Evolutionary conservation across 495 filamentous ascomycete genomes (phyloP).

Genomic region (Sordaria brevicollis): DNA sequence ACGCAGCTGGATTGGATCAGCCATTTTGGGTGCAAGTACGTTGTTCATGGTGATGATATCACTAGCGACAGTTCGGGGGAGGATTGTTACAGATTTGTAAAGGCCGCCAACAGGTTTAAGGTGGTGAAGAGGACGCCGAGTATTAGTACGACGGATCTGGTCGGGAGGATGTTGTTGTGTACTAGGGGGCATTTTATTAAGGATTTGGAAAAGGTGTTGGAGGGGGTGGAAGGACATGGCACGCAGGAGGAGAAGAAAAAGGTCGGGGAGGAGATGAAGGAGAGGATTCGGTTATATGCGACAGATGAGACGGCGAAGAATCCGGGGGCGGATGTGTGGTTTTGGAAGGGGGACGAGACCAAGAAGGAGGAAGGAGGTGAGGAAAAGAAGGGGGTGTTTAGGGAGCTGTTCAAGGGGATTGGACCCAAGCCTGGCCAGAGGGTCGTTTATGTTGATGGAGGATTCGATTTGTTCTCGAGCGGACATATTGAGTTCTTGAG

Average conservation of each 20-base stretch:
- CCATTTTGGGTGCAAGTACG: constrained; percentile 85
- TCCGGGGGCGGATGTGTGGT: constrained; percentile 69
- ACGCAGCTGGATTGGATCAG: constrained; percentile 88
- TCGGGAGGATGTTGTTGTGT: constrained; percentile 92
- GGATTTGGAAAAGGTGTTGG: constrained; percentile 54
- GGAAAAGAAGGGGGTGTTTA: constrained; percentile 49
- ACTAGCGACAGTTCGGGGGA: constrained; percentile 84
- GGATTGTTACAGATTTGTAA: constrained; percentile 96
- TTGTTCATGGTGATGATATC: constrained; percentile 96
- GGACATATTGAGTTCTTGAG: constrained; percentile 93
- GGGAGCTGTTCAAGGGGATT: constrained; percentile 53
- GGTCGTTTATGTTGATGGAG: constrained; percentile 90
- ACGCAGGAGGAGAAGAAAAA: constrained; percentile 52
- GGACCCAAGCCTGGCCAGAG: constrained; percentile 64
- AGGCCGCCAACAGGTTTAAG: constrained; percentile 79
- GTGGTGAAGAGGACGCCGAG: constrained; percentile 93
- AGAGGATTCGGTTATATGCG: constrained; percentile 73
- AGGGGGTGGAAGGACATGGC: constrained; percentile 62
- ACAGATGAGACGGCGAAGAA: constrained; percentile 66
- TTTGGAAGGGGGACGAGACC: constrained; percentile 51
- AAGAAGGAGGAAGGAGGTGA: constrained; percentile 35
- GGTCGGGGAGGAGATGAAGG: constrained; percentile 49
- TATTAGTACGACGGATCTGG: constrained; percentile 94
- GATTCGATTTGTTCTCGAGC: constrained; percentile 93
- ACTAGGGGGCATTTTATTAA: constrained; percentile 82